Conservation (phyloP, 805 yeast species). For the Yarrowia hollandica region DNA sequence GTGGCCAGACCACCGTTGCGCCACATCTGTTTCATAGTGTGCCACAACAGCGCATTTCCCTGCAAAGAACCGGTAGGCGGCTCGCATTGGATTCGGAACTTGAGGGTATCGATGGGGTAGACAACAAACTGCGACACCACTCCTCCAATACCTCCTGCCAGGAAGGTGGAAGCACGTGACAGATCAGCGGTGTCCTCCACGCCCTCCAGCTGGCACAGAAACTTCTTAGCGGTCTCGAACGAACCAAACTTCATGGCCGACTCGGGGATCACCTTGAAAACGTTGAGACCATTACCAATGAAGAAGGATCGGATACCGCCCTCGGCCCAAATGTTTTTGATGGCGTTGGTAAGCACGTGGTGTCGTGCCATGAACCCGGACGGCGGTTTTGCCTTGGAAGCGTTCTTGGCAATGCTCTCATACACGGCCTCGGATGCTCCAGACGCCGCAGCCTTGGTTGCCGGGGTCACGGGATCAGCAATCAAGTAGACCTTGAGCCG, state of each 20-base stretch:
- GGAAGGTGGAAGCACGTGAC: conserved; percentile 74
- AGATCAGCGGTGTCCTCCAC: conserved; percentile 66
- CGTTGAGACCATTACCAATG: conserved; percentile 92
- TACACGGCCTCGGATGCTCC: conserved; percentile 33
- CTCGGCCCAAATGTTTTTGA: conserved; percentile 74
- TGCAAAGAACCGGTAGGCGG: conserved; percentile 61
- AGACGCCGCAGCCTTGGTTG: conserved; percentile 44
- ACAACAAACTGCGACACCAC: conserved; percentile 89
- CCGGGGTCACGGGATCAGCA: conserved; percentile 57
- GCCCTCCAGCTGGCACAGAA: conserved; percentile 74
- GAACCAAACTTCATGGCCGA: conserved; percentile 97
- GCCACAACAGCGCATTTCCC: conserved; percentile 60
- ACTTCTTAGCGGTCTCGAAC: conserved; percentile 80
- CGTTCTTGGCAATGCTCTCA: neutral
- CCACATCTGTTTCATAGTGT: conserved; percentile 77
- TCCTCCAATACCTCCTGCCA: conserved; percentile 97
- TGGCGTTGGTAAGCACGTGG: conserved; percentile 57
- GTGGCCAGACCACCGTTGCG: conserved; percentile 72
- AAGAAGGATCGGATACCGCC: conserved; percentile 89
- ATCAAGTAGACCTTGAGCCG: conserved; percentile 90
- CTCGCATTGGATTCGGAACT: conserved; percentile 92
- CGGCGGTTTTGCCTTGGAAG: neutral
- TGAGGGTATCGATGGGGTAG: conserved; percentile 92
- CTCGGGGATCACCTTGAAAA: conserved; percentile 93
- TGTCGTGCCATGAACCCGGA: conserved; percentile 38